Percentiles rank a stretch among this genome's conserved stretches.
Evolutionary conservation across 1,139 yeast genomes (phyloP).

Genomic region (Suhomyces wounanorum): DNA sequence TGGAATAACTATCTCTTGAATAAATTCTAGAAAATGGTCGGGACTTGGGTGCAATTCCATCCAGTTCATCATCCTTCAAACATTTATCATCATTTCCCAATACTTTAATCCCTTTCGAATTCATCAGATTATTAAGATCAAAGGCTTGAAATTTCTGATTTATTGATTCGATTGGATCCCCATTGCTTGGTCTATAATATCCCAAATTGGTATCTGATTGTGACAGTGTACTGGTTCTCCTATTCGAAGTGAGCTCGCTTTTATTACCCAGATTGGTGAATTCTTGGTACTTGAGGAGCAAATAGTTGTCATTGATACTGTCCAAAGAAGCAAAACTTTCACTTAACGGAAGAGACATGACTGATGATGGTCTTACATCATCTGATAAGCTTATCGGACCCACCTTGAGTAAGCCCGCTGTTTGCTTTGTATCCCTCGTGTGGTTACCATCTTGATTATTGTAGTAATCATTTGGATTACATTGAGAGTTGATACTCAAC

Average conservation of each 20-base stretch:
- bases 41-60: slow-evolving; percentile 21
- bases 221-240: slow-evolving; percentile 15
- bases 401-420: slow-evolving; percentile 21
- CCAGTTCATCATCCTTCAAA: slow-evolving; percentile 9
- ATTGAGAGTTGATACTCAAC: background rate
- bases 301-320: slow-evolving; percentile 64
- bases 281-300: slow-evolving; percentile 39
- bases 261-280: slow-evolving; percentile 17
- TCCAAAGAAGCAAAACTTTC: slow-evolving; percentile 80
- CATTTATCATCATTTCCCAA: slow-evolving; percentile 5
- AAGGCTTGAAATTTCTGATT: slow-evolving; percentile 41
- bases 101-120: slow-evolving; percentile 18
- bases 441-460: background rate
- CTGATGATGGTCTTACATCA: slow-evolving; percentile 35
- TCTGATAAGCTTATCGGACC: slow-evolving; percentile 38
- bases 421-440: background rate
- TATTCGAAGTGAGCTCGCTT: background rate
- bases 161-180: slow-evolving; percentile 17
- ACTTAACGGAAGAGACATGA: slow-evolving; percentile 59
- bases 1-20: background rate
- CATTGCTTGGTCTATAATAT: background rate
- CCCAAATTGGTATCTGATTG: slow-evolving; percentile 11
- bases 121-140: slow-evolving; percentile 43
- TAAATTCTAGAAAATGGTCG: slow-evolving; percentile 6
- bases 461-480: background rate